These are phyloP conservation scores for Periconia sp. DNA, from an alignment of 2,329 filamentous ascomycete species.

Conservation along the genomic window DNA sequence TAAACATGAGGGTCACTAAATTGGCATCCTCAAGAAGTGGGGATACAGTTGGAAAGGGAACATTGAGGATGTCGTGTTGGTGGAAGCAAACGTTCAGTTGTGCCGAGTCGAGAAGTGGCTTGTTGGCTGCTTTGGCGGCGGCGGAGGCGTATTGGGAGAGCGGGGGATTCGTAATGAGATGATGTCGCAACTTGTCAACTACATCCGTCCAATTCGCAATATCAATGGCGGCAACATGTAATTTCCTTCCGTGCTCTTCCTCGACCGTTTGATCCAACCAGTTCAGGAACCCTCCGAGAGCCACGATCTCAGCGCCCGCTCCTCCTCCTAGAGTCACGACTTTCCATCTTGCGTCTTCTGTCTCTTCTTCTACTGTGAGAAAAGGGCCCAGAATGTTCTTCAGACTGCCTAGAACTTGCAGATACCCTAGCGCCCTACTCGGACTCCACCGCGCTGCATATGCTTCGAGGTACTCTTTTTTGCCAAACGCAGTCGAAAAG, in stretches of 20 bases:
- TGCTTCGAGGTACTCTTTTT: constrained; percentile 72
- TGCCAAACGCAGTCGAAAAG: constrained; percentile 79
- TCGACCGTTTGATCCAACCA: constrained; percentile 20
- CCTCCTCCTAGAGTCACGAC: constrained; percentile 68
- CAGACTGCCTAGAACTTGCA: constrained; percentile 59
- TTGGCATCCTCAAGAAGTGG: constrained; percentile 35
- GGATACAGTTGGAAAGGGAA: constrained; percentile 45
- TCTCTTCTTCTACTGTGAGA: background rate
- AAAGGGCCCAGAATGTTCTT: constrained; percentile 17
- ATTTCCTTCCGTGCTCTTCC: constrained; percentile 1
- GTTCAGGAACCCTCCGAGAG: constrained; percentile 62
- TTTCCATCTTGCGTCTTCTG: constrained; percentile 27
- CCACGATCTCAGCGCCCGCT: constrained; percentile 70
- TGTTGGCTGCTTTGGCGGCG: constrained; percentile 50
- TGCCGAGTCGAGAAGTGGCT: constrained; percentile 39
- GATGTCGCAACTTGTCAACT: constrained; percentile 62
- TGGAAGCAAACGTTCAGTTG: constrained; percentile 50
- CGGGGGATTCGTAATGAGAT: constrained; percentile 59
- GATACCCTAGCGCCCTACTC: constrained; percentile 81
- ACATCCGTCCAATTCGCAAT: constrained; percentile 78
- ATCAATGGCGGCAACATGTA: constrained; percentile 72
- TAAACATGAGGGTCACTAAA: constrained; percentile 87
- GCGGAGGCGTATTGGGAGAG: constrained; percentile 57
- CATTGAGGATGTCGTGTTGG: constrained; percentile 58
- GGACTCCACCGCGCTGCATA: constrained; percentile 94